Evolutionary conservation across 768 basidiomycete genomes (phyloP).

Genomic region (Porpolomopsis calyptriformis): DNA sequence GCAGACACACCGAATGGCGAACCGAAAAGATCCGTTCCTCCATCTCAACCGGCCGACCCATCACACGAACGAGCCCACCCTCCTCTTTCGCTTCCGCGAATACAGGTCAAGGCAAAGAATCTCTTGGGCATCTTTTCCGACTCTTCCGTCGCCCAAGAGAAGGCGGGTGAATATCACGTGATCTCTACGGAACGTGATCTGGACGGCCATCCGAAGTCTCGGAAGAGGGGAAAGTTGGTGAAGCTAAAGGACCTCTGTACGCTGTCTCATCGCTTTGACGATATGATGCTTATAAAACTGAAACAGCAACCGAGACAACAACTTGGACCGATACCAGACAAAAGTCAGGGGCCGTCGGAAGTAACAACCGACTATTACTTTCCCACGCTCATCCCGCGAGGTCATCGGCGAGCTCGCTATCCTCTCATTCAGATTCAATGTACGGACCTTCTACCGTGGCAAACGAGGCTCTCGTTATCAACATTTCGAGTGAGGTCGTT

Average conservation of each 20-base stretch:
- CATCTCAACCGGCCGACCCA: background rate
- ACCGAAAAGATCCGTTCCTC: background rate
- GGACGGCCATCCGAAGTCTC: background rate
- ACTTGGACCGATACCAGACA: background rate
- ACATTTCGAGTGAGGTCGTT: too few species aligned
- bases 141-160: too few species aligned
- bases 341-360: background rate
- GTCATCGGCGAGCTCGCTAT: background rate
- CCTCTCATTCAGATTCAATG: background rate
- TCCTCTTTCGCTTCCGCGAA: background rate
- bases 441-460: too few species aligned
- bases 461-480: too few species aligned
- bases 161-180: too few species aligned
- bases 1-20: background rate
- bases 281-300: background rate
- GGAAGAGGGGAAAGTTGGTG: background rate
- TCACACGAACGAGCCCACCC: background rate
- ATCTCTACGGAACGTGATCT: background rate
- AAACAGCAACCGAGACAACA: constrained; percentile 1
- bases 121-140: background rate
- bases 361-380: too few species aligned
- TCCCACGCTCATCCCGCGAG: background rate
- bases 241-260: background rate
- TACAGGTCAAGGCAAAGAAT: background rate
- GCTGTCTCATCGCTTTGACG: background rate